Conservation (phyloP, 768 basidiomycete genomes). For the Podaxis rugospora region DNA sequence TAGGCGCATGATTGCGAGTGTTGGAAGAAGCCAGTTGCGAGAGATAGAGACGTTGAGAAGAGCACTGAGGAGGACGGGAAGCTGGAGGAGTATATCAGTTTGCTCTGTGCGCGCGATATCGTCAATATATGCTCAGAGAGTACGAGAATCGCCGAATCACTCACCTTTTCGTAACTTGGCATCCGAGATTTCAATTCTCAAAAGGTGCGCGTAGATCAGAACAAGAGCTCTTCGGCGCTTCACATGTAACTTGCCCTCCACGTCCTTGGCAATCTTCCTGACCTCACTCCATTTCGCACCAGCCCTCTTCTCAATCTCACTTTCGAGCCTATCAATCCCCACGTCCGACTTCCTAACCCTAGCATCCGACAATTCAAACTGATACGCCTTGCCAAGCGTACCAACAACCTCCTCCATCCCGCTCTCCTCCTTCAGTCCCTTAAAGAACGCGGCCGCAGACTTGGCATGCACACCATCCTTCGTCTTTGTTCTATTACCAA, state of each 20-base stretch:
- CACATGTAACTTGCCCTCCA: conserved; percentile 31
- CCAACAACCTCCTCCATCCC: conserved; percentile 68
- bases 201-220: conserved; percentile 80
- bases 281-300: conserved; percentile 55
- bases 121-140: neutral
- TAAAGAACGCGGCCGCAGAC: conserved; percentile 88
- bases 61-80: conserved; percentile 71
- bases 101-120: conserved; percentile 51
- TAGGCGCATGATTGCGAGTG: conserved; percentile 74
- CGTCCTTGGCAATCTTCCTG: conserved; percentile 33
- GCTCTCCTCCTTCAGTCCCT: conserved; percentile 75
- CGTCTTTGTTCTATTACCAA: conserved; percentile 82
- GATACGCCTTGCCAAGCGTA: conserved; percentile 62
- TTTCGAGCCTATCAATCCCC: conserved; percentile 48
- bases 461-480: conserved; percentile 85
- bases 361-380: conserved; percentile 44
- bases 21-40: conserved; percentile 85
- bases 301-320: conserved; percentile 40
- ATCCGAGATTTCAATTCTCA: conserved; percentile 58
- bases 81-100: conserved; percentile 61
- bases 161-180: conserved; percentile 59
- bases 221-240: conserved; percentile 55
- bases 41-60: conserved; percentile 78
- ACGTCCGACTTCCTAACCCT: conserved; percentile 20
- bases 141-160: conserved; percentile 17